Percentiles rank a stretch among this genome's conserved stretches.
Conservation (phyloP, 2,329 filamentous ascomycete species). For the Aspergillus terreus region DNA sequence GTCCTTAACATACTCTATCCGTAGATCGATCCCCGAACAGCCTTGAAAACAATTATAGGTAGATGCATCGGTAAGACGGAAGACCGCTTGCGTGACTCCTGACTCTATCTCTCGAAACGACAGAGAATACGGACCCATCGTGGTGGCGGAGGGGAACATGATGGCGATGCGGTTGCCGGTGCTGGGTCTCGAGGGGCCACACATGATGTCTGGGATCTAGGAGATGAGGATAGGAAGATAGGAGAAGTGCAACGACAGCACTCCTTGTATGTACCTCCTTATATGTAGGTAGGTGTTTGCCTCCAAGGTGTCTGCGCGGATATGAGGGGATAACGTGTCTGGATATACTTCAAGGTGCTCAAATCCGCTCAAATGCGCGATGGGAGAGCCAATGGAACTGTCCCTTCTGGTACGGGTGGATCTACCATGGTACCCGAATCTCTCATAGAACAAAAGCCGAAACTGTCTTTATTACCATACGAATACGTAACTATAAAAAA, state of each 20-base stretch:
- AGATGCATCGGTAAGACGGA: constrained; percentile 22
- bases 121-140: constrained; percentile 26
- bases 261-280: neutral
- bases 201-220: constrained; percentile 25
- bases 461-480: no score
- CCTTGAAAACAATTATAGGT: constrained; percentile 19
- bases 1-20: constrained; percentile 29
- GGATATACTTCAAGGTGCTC: constrained; percentile 14
- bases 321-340: neutral
- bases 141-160: constrained; percentile 23
- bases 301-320: constrained; percentile 10
- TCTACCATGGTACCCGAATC: no score
- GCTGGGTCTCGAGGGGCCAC: constrained; percentile 48
- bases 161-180: constrained; percentile 35
- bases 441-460: no score
- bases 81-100: constrained; percentile 18
- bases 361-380: constrained; percentile 19
- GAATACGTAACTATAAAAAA: no score
- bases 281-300: neutral
- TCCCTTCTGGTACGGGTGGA: neutral
- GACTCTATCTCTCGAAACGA: constrained; percentile 23
- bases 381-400: neutral
- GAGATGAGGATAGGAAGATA: no score
- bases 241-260: no score
- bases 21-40: constrained; percentile 22